phyloP scores from a whole-genome alignment of 139 green algal species.

The Closterium sp. region DNA sequence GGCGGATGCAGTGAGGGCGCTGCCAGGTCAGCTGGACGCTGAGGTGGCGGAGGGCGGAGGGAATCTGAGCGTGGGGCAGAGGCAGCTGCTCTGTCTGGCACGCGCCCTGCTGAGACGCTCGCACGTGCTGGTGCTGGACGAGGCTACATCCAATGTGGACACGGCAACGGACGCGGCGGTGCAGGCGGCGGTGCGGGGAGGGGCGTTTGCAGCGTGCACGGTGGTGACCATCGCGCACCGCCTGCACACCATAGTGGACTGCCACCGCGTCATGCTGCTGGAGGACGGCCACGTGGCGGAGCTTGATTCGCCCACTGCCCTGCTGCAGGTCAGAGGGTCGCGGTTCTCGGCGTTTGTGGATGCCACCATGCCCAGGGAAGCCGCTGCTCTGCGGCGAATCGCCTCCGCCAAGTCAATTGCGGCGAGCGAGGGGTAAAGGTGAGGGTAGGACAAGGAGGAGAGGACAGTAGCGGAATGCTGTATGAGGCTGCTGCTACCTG shows the following conservation, averaged over 20 bases:
- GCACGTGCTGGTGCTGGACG: constrained; percentile 65
- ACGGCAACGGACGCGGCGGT: constrained; percentile 80
- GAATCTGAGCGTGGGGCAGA: constrained; percentile 85
- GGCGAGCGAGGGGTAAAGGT: neutral
- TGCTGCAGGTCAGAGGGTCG: constrained; percentile 51
- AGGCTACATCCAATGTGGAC: constrained; percentile 89
- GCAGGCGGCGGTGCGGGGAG: constrained; percentile 63
- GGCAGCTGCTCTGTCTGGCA: constrained; percentile 90
- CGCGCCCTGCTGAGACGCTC: constrained; percentile 72
- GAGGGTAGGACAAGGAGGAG: neutral
- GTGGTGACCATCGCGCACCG: constrained; percentile 72
- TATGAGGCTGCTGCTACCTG: neutral
- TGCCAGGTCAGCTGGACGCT: constrained; percentile 42
- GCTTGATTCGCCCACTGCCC: constrained; percentile 51
- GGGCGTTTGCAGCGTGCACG: constrained; percentile 65
- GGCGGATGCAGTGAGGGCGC: constrained; percentile 6
- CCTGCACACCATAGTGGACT: constrained; percentile 80
- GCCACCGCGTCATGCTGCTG: constrained; percentile 63
- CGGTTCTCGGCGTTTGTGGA: constrained; percentile 41
- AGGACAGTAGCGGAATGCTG: neutral
- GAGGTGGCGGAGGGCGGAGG: constrained; percentile 76
- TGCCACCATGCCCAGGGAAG: constrained; percentile 31
- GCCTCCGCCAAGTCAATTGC: constrained; percentile 1
- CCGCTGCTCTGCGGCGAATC: constrained; percentile 23
- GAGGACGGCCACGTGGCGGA: constrained; percentile 60